Percentiles rank a stretch among this genome's conserved stretches.
Evolutionary conservation across 805 yeast species (phyloP).

Genomic region (Pichia cephalocereana): DNA sequence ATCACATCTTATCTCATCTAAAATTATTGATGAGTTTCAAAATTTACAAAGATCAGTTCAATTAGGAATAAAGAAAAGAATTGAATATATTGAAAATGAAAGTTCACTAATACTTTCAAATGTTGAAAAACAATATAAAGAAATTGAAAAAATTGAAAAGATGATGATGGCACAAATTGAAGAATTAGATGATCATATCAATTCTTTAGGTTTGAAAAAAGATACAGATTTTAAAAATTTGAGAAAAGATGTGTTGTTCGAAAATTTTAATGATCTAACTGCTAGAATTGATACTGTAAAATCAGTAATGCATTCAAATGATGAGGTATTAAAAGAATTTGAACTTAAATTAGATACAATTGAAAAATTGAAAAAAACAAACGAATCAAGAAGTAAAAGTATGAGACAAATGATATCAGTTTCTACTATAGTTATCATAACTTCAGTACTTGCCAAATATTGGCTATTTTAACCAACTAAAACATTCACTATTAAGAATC

Average conservation of each 20-base stretch:
- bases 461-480: not conserved
- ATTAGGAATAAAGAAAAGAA: constrained; percentile 16
- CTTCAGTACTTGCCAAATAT: not conserved
- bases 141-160: constrained; percentile 20
- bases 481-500: not conserved
- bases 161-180: constrained; percentile 21
- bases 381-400: constrained; percentile 5
- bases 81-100: constrained; percentile 21
- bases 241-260: constrained; percentile 16
- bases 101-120: constrained; percentile 22
- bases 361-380: constrained; percentile 14
- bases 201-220: constrained; percentile 20
- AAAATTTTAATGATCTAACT: constrained; percentile 21
- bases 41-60: constrained; percentile 20
- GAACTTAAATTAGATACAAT: constrained; percentile 14
- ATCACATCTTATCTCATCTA: constrained; percentile 7
- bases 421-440: not conserved
- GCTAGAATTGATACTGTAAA: constrained; percentile 21
- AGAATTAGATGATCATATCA: constrained; percentile 22
- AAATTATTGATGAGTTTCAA: constrained; percentile 17
- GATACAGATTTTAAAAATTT: constrained; percentile 17
- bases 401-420: constrained; percentile 3
- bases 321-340: constrained; percentile 15
- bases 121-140: constrained; percentile 18
- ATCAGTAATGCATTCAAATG: constrained; percentile 13